phyloP scores from a whole-genome alignment of 2,329 filamentous ascomycete species.

The Alternaria sp. region DNA sequence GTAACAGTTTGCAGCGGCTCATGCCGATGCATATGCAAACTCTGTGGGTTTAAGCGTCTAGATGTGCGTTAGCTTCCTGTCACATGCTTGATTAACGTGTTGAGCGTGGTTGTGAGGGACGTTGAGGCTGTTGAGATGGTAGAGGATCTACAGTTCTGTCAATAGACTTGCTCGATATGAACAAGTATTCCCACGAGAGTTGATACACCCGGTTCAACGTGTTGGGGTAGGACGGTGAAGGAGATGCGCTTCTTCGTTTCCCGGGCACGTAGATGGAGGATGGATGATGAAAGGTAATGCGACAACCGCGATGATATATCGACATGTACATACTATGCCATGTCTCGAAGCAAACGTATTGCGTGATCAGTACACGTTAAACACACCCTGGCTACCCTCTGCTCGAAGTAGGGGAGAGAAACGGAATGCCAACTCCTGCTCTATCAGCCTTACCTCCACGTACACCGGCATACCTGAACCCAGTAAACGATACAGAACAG shows the following conservation, averaged over 20 bases:
- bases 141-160: not conserved
- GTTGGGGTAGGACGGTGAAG: not conserved
- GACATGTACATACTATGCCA: not conserved
- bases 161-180: not conserved
- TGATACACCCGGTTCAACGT: not conserved
- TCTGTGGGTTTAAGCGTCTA: not conserved
- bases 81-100: not conserved
- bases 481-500: not conserved
- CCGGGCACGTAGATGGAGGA: not conserved
- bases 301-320: not conserved
- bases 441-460: not conserved
- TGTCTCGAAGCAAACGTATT: not conserved
- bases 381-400: too few relatives aligned
- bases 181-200: not conserved
- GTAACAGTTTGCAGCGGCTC: not conserved
- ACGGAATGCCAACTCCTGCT: not conserved
- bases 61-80: not conserved
- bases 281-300: not conserved
- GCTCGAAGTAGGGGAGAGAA: too few relatives aligned
- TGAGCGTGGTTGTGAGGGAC: not conserved
- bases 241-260: not conserved
- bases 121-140: not conserved
- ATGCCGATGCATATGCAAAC: not conserved
- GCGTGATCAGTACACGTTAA: too few relatives aligned
- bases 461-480: not conserved